Evolutionary conservation across 106 monocot genomes (phyloP).

Genomic region (Allium sativum): DNA sequence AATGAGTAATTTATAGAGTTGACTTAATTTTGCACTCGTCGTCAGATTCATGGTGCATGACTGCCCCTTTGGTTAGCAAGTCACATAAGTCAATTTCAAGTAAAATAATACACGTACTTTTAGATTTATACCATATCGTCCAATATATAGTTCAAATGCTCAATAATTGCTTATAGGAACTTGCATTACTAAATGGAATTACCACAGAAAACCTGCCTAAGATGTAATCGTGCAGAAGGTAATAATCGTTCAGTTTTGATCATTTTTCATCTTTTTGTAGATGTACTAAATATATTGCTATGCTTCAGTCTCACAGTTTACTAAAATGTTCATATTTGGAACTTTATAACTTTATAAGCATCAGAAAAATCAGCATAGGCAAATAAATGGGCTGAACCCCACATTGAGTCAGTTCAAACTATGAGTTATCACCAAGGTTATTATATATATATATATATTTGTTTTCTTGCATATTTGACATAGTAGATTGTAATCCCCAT

Average conservation of each 20-base stretch:
- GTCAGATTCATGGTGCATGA: constrained; percentile 88
- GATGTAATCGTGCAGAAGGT: constrained; percentile 55
- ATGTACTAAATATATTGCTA: no score
- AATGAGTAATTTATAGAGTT: neutral
- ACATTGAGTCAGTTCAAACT: constrained; percentile 50
- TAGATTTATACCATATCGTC: neutral
- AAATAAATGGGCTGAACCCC: constrained; percentile 64
- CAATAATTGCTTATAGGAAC: constrained; percentile 24
- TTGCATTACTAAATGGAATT: constrained; percentile 48
- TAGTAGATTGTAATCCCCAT: no score
- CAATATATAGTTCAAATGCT: neutral
- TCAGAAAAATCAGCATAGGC: constrained; percentile 50
- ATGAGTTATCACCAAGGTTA: constrained; percentile 20
- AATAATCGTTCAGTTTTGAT: neutral
- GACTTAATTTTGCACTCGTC: no score
- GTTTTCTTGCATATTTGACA: no score
- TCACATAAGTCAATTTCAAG: constrained; percentile 35
- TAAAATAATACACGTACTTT: constrained; percentile 10
- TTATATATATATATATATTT: no score
- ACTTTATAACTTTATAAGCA: constrained; percentile 27
- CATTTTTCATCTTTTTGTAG: no score
- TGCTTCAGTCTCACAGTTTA: no score
- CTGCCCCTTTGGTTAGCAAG: constrained; percentile 80
- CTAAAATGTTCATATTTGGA: neutral
- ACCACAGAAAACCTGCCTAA: constrained; percentile 57